Evolutionary conservation across 2,329 filamentous ascomycete genomes (phyloP).

Genomic region (Intubia oerlemansii): DNA sequence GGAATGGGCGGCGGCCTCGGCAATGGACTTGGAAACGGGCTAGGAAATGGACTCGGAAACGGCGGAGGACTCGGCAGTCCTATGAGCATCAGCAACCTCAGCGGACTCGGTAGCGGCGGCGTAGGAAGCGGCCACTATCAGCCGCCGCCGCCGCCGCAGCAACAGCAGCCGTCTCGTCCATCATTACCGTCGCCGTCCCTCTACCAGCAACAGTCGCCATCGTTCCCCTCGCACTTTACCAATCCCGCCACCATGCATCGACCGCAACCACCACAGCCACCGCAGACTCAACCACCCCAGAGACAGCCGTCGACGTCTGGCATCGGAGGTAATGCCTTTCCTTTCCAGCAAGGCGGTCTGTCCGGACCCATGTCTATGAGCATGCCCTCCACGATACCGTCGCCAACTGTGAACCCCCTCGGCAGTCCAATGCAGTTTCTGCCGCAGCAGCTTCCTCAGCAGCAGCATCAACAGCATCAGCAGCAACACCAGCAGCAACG

Average conservation of each 20-base stretch:
- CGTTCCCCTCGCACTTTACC: constrained; percentile 3
- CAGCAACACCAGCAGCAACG: not conserved
- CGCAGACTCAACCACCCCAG: constrained; percentile 1
- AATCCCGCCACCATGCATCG: no score
- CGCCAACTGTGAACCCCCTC: constrained; percentile 3
- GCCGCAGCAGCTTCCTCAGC: constrained; percentile 3
- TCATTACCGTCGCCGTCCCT: constrained; percentile 5
- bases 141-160: not conserved
- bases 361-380: constrained; percentile 3
- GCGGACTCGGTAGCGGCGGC: not conserved
- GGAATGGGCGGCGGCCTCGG: not conserved
- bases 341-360: constrained; percentile 4
- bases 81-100: constrained; percentile 1
- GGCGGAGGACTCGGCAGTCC: no score
- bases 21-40: not conserved
- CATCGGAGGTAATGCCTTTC: constrained; percentile 1
- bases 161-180: constrained; percentile 2
- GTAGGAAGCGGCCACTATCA: constrained; percentile 3
- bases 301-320: constrained; percentile 1
- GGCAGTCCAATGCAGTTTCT: constrained; percentile 6
- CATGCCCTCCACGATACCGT: constrained; percentile 1
- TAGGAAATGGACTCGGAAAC: not conserved
- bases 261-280: not conserved
- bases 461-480: not conserved
- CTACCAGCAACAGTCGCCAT: constrained; percentile 5